These are phyloP conservation scores for Streptanthus diversifolius DNA, from an alignment of 345 rosid genomes.

Conservation along the genomic window DNA sequence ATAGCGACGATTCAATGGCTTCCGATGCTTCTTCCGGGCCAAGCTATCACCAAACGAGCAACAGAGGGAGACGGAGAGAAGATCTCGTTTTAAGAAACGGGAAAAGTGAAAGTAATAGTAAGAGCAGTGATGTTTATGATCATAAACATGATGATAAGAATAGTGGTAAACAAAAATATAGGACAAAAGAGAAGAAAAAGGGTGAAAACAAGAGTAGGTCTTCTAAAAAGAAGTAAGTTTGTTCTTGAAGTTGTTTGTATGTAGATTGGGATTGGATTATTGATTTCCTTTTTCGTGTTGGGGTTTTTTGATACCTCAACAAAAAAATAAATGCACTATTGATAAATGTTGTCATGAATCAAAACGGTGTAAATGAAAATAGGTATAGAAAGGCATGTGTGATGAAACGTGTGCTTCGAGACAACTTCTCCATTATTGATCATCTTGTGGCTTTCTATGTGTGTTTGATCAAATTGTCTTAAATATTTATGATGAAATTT, in stretches of 20 bases:
- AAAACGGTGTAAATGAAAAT: neutral
- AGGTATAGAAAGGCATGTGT: constrained; percentile 1
- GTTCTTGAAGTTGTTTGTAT: neutral
- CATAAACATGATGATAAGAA: neutral
- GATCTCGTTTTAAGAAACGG: neutral
- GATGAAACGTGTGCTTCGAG: constrained; percentile 3
- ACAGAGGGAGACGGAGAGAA: constrained; percentile 11
- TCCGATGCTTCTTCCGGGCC: constrained; percentile 74
- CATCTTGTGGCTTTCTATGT: constrained; percentile 6
- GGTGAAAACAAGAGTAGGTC: constrained; percentile 7
- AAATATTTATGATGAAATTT: neutral
- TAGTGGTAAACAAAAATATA: constrained; percentile 1
- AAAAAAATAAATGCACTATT: neutral
- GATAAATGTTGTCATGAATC: neutral
- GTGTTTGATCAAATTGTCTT: constrained; percentile 13
- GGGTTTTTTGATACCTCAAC: neutral
- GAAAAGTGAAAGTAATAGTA: constrained; percentile 17
- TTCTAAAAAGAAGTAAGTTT: constrained; percentile 1
- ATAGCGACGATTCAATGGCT: constrained; percentile 67
- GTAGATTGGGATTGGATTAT: neutral
- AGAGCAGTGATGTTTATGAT: constrained; percentile 1
- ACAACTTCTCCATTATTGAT: constrained; percentile 13
- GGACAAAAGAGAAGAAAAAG: constrained; percentile 16
- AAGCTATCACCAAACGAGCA: constrained; percentile 20
- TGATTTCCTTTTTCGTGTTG: neutral